Evolutionary conservation across 768 basidiomycete genomes (phyloP), one percentile per base, ranked within the genome.

Genomic region (Macrolepiota fuliginosa): DNA sequence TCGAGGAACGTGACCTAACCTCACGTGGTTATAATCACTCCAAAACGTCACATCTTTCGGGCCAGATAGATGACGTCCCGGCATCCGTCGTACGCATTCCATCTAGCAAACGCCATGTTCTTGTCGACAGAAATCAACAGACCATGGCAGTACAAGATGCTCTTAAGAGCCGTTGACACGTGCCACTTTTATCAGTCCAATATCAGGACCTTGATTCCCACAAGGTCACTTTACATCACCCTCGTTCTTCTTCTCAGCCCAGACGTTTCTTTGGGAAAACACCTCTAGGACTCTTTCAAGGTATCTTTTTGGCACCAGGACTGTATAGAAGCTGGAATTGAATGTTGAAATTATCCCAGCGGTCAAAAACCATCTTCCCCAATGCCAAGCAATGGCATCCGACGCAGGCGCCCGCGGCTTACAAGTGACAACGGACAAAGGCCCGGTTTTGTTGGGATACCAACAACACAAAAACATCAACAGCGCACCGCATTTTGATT

Each of bases 1-100:
- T 61, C 52, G 27, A 54, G 59, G 59, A 61, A 61, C 59, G 59
- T 61, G 59, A 54, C 59, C 59, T 54, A 13, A 61, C 52, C 6
- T 36, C 59, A 61, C 59, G 59, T 61, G 59, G 0, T 10, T 0
- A 52, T 9, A 19, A 51, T 37, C 47, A 22, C 17, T 52, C 9
- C 15, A 37, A 10, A 22, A 15, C 6, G 40, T 54, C 59, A 61
- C 59, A 39, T 27, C 13, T 35, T 53, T 54, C 36, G n/a, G 35
- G 53, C 32, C 52, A 36, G 10, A 17, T 19, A 24, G 22, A 3
- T 13, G n/a, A 42, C 40, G 11, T 22, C 5, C 22, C 6, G 46
- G 1, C 1, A n/a, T 19, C 9, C 11, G 22, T 47, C 12, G 19
- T 19, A 19, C 17, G 24, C 19, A 45, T n/a, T n/a, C 5, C 7